Base-by-base conservation (phyloP, 805 yeast genomes). In the Sugiyamaella chiloensis region DNA sequence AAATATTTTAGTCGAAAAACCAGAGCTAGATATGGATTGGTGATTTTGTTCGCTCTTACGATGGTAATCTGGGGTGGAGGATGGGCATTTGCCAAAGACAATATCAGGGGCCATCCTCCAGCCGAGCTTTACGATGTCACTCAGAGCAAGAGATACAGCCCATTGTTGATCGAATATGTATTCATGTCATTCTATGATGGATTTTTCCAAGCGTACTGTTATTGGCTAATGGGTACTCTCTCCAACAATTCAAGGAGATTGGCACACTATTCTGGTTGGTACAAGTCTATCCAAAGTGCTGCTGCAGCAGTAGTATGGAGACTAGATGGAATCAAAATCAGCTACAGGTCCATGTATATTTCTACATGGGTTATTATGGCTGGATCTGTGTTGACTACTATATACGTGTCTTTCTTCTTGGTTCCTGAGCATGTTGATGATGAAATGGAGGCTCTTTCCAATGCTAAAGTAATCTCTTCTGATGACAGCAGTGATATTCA, bases 271-370 rank as follows among this genome's bases (percentile, higher is more conserved):
- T 80, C 80, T 20, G 83, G 82, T 40, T 75, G 75, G 60, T 79
- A 78, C 68, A 79, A 79, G 67, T 78, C 80, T 47, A 63, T 79
- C 50, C 85, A 80, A 64, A 71, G 79, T 35, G 84, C 82, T 7
- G 82, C 80, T 58, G 78, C 81, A 11, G 83, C 80, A 17, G 69
- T 80, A 44, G 75, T 73, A 7, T 79, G 83, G 83, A 66, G 79
- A 54, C 63, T 77, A 52, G 82, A 79, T 58, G 73, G 46, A 19
- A 24, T 31, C 23, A 3, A 39, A 14, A 36, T 27, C 24, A 14
- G 27, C 17, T 44, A 39, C 29, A 44, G 3, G 31, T 16, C 21
- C 3, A 44, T 44, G 44, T 44, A 31, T 39, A 40, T 24, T 23
- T 14, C 44, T 5, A 44, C 46, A 6, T 44, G 48, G 48, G 48